Evolutionary conservation across 2,329 filamentous ascomycete species (phyloP).

Genomic region (Diplodia mutila): DNA sequence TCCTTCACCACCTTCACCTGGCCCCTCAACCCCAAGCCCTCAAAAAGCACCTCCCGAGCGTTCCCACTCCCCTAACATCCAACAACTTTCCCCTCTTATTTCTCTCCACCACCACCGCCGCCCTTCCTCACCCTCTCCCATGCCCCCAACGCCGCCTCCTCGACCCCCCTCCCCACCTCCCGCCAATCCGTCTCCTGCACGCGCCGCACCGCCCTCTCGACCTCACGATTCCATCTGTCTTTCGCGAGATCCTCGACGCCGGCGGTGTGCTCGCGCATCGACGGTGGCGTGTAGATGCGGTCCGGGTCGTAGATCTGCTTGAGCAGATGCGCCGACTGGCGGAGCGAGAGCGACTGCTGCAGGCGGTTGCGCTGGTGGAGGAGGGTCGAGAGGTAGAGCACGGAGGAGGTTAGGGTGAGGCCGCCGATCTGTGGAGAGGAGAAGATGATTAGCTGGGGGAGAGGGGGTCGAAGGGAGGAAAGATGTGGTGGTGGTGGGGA

Average conservation of each 20-base stretch:
- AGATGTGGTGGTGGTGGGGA: neutral
- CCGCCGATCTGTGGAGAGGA: constrained; percentile 48
- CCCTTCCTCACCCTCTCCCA: constrained; percentile 30
- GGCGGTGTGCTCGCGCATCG: constrained; percentile 43
- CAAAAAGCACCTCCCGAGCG: constrained; percentile 30
- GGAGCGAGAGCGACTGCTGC: constrained; percentile 50
- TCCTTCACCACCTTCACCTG: neutral
- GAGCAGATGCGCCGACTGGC: constrained; percentile 51
- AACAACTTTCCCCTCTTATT: constrained; percentile 3
- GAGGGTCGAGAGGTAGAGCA: constrained; percentile 44
- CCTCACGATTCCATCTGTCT: constrained; percentile 54
- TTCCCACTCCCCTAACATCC: constrained; percentile 13
- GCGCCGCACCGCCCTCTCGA: constrained; percentile 49
- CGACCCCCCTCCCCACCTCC: constrained; percentile 44
- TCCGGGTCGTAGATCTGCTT: constrained; percentile 50
- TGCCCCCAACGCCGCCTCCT: constrained; percentile 44
- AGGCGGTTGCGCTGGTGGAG: constrained; percentile 53
- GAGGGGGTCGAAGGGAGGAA: neutral
- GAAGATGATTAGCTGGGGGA: constrained; percentile 25
- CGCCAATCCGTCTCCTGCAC: constrained; percentile 53
- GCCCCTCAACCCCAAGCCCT: neutral
- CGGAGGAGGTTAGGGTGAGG: constrained; percentile 54
- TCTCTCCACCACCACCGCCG: constrained; percentile 17
- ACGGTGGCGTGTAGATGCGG: constrained; percentile 42
- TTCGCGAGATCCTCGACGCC: constrained; percentile 53